These are phyloP conservation scores for Flaveria trinervia DNA, from an alignment of 129 eudicot species.

Conservation along the genomic window DNA sequence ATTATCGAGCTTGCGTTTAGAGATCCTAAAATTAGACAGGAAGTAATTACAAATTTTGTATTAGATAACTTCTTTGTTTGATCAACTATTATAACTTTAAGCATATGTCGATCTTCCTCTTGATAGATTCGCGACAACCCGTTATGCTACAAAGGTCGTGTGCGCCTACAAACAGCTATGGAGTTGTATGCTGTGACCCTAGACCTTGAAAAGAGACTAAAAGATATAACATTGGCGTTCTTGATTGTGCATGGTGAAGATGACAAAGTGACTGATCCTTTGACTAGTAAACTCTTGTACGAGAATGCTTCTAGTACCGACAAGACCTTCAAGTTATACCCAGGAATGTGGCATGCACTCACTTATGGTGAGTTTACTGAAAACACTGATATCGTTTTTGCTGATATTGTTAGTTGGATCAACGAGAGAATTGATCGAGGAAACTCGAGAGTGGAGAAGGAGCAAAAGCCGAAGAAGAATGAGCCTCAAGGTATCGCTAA, in stretches of 20 bases:
- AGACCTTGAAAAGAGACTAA: constrained; percentile 65
- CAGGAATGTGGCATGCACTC: constrained; percentile 92
- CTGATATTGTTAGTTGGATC: constrained; percentile 56
- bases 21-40: constrained; percentile 63
- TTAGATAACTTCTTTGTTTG: not conserved
- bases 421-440: constrained; percentile 43
- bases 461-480: constrained; percentile 45
- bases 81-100: not conserved
- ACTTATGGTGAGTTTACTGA: constrained; percentile 81
- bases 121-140: constrained; percentile 76
- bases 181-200: constrained; percentile 51
- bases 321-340: constrained; percentile 81
- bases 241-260: constrained; percentile 70
- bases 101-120: not conserved
- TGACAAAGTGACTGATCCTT: constrained; percentile 85
- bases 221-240: constrained; percentile 71
- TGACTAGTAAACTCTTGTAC: constrained; percentile 61
- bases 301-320: constrained; percentile 68
- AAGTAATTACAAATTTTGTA: constrained; percentile 40
- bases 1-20: constrained; percentile 75
- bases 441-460: constrained; percentile 47
- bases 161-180: constrained; percentile 71
- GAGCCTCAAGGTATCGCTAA: not conserved
- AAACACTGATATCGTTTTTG: constrained; percentile 59
- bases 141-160: constrained; percentile 81